Evolutionary conservation across 1,284 basidiomycete species (phyloP).

Genomic region (Fomitopsis palustris): DNA sequence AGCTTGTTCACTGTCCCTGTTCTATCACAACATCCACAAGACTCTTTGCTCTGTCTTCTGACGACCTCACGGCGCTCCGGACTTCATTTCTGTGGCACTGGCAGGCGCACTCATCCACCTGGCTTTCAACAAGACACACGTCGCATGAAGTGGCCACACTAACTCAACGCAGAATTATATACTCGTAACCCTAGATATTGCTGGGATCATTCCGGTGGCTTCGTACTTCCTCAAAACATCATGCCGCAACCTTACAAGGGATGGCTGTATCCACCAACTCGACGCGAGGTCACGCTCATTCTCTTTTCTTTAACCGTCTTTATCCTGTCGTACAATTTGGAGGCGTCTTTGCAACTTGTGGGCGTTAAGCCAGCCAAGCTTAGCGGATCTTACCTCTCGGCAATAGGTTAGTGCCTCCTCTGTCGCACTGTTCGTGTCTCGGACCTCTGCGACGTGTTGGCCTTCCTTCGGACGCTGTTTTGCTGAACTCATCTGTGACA

Average conservation of each 20-base stretch:
- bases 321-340: conserved; percentile 64
- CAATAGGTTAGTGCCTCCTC: conserved; percentile 16
- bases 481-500: background rate
- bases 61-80: background rate
- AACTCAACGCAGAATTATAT: background rate
- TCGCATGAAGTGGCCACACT: background rate
- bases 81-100: background rate
- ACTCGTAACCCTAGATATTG: background rate
- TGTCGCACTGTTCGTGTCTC: background rate
- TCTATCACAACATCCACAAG: background rate
- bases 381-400: conserved; percentile 22
- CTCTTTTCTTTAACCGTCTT: conserved; percentile 59
- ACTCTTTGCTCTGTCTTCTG: background rate
- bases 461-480: background rate
- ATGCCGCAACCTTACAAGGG: conserved; percentile 28
- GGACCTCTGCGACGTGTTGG: background rate
- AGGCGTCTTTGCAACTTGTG: conserved; percentile 47
- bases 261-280: conserved; percentile 58
- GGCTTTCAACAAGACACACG: background rate
- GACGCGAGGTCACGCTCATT: conserved; percentile 61
- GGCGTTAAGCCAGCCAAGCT: conserved; percentile 38
- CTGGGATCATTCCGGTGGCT: background rate
- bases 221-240: background rate
- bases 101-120: background rate
- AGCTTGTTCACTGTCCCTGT: background rate